Percentiles rank a stretch among this genome's conserved stretches.
These are phyloP conservation scores for Trichoderma lentiforme DNA, from an alignment of 2,329 filamentous ascomycete genomes.

Conservation along the genomic window DNA sequence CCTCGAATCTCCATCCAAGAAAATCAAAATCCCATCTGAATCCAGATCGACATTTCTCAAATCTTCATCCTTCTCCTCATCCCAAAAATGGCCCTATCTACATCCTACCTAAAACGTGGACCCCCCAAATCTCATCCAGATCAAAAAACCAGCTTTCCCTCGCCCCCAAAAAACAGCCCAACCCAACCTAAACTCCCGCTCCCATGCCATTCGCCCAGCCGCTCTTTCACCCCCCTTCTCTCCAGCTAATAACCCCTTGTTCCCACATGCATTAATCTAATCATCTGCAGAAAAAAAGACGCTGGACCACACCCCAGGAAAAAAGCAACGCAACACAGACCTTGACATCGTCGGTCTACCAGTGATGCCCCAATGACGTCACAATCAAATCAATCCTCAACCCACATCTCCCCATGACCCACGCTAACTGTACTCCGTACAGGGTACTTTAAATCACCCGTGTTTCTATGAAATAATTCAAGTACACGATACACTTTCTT, in stretches of 20 bases:
- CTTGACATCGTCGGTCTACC: neutral
- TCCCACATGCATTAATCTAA: neutral
- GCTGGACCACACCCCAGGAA: neutral
- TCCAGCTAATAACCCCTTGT: neutral
- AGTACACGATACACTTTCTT: neutral
- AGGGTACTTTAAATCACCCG: neutral
- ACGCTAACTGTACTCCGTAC: neutral
- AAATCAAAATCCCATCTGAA: neutral
- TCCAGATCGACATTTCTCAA: neutral
- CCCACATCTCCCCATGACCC: neutral
- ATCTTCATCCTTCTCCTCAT: neutral
- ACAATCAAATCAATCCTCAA: neutral
- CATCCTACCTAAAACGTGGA: no score
- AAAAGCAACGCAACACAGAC: neutral
- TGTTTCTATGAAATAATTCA: neutral
- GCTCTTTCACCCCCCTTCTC: neutral
- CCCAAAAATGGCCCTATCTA: neutral
- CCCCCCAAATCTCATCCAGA: neutral
- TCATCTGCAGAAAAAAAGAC: neutral
- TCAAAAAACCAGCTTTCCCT: neutral
- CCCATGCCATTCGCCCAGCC: neutral
- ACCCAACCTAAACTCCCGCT: neutral
- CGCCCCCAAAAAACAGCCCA: neutral
- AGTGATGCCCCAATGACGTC: slow-evolving; percentile 13
- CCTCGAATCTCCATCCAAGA: neutral